A percentile compares a stretch with the other conserved stretches of the same genome.
phyloP scores from a whole-genome alignment of 2,329 filamentous ascomycete genomes.

The Phialemonium atrogriseum region DNA sequence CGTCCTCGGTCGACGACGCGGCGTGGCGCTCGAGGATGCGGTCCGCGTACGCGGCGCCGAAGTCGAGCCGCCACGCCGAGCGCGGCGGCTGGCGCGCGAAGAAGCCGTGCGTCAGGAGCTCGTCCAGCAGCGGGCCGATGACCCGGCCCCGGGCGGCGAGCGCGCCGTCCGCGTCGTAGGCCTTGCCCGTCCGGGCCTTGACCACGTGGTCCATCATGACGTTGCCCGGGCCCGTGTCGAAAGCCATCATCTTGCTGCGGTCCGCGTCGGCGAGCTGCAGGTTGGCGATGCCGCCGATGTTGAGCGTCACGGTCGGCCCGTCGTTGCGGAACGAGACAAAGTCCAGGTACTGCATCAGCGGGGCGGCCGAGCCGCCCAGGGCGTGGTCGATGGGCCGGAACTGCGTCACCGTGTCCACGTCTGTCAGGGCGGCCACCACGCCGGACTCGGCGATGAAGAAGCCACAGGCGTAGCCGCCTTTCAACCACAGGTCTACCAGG shows the following conservation, averaged over 20 bases:
- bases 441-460: conserved; percentile 22
- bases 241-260: conserved; percentile 21
- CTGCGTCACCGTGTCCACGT: conserved; percentile 20
- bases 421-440: conserved; percentile 19
- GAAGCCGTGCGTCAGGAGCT: conserved; percentile 15
- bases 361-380: conserved; percentile 18
- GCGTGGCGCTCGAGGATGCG: conserved; percentile 11
- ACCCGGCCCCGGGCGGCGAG: conserved; percentile 15
- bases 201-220: conserved; percentile 22
- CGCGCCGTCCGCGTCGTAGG: conserved; percentile 19
- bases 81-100: conserved; percentile 18
- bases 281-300: conserved; percentile 23
- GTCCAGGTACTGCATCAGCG: conserved; percentile 23
- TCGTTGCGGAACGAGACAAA: conserved; percentile 19
- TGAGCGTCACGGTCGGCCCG: conserved; percentile 16
- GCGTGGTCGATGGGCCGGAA: conserved; percentile 21
- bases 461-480: conserved; percentile 18
- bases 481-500: conserved; percentile 18
- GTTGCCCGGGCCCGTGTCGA: conserved; percentile 20
- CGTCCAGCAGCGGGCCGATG: conserved; percentile 12
- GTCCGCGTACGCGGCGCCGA: conserved; percentile 18
- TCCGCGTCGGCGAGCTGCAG: conserved; percentile 19
- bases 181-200: conserved; percentile 13
- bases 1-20: conserved; percentile 13
- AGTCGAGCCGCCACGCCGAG: conserved; percentile 20